Evolutionary conservation across 2,329 filamentous ascomycete species (phyloP).

Genomic region (Scytalidium lignicola): DNA sequence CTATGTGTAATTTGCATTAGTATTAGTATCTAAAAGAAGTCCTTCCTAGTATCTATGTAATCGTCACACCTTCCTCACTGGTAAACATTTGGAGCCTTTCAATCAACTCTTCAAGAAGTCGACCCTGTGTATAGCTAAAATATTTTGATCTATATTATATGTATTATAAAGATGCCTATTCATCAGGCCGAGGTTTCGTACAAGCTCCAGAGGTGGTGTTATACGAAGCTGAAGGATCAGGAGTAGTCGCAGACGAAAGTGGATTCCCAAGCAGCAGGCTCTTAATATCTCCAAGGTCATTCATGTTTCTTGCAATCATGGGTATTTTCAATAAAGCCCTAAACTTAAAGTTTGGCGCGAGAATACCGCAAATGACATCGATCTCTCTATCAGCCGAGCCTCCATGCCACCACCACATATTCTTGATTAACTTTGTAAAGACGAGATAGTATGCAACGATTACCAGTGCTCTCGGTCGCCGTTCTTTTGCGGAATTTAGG

Average conservation of each 20-base stretch:
- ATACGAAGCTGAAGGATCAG: too few species aligned
- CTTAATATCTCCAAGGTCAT: constrained; percentile 5
- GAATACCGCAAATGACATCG: constrained; percentile 4
- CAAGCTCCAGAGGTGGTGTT: too few species aligned
- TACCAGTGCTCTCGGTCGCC: constrained; percentile 12
- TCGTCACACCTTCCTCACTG: too few species aligned
- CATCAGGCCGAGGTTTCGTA: too few species aligned
- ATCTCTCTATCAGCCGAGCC: constrained; percentile 12
- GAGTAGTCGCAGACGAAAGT: background rate
- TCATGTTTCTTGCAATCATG: constrained; percentile 5
- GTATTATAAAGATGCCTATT: too few species aligned
- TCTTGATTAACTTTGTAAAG: constrained; percentile 12
- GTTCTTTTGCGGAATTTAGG: constrained; percentile 5
- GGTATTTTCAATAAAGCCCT: constrained; percentile 10
- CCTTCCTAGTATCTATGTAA: too few species aligned
- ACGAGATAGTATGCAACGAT: constrained; percentile 16
- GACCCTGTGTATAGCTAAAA: too few species aligned
- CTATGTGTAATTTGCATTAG: too few species aligned
- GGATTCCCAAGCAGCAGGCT: background rate
- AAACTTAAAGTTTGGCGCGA: constrained; percentile 8
- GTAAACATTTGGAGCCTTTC: too few species aligned
- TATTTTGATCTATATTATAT: too few species aligned
- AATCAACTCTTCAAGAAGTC: too few species aligned
- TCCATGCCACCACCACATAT: constrained; percentile 16
- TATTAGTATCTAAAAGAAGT: too few species aligned